Evolutionary conservation across 2,329 filamentous ascomycete genomes (phyloP).

Genomic region (Penicillium sp.): DNA sequence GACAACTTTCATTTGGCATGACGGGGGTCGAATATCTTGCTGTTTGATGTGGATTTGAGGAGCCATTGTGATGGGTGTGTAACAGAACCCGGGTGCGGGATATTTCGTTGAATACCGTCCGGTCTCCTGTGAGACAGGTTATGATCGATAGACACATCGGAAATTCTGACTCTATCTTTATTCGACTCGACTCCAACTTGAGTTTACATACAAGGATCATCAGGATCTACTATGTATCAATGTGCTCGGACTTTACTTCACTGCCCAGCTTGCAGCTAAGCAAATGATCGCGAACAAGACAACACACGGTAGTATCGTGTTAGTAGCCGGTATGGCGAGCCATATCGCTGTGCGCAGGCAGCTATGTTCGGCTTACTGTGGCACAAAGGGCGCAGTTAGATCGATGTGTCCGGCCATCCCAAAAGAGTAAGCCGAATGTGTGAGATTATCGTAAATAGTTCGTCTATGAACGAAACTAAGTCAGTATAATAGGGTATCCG

Average conservation of each 20-base stretch:
- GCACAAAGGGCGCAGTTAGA: slow-evolving; percentile 47
- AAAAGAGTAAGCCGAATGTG: slow-evolving; percentile 41
- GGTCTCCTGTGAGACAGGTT: not conserved
- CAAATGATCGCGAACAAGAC: slow-evolving; percentile 53
- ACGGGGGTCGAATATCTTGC: slow-evolving; percentile 40
- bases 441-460: slow-evolving; percentile 9
- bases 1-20: slow-evolving; percentile 44
- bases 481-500: slow-evolving; percentile 34
- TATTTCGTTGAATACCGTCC: not conserved
- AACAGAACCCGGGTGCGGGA: not conserved
- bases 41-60: slow-evolving; percentile 50
- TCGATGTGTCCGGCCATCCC: slow-evolving; percentile 50
- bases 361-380: slow-evolving; percentile 48
- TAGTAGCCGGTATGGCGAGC: slow-evolving; percentile 54
- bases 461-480: not conserved
- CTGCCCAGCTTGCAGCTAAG: slow-evolving; percentile 48
- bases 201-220: slow-evolving; percentile 44
- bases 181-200: slow-evolving; percentile 20
- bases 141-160: not conserved
- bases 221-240: slow-evolving; percentile 45
- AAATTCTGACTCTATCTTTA: not conserved
- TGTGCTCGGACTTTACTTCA: slow-evolving; percentile 45
- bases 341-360: slow-evolving; percentile 52
- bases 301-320: slow-evolving; percentile 51
- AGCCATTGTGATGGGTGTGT: slow-evolving; percentile 14